Evolutionary conservation across 2,329 filamentous ascomycete genomes (phyloP), one percentile per base, ranked within the genome.

Genomic region (Aspergillus sclerotialis): DNA sequence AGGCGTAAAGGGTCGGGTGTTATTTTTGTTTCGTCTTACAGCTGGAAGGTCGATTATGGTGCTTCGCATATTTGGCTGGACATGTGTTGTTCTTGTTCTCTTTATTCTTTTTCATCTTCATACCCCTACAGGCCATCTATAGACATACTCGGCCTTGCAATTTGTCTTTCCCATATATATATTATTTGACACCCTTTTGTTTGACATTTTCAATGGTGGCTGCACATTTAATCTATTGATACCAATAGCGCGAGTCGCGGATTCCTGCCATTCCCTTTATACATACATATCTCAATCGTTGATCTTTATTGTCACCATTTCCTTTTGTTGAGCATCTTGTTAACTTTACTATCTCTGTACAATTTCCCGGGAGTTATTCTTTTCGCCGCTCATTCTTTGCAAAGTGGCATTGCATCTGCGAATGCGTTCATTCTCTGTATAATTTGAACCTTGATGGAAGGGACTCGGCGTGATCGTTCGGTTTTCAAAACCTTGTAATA

Each of bases 91-190:
- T 23, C 36, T 29, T 27, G 27, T 35, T 38, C 29, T 39, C 42
- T 45, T 39, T 40, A 41, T 47, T 46, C 44, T 30, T 42, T 51
- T 44, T 52, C 39, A 36, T 48, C 43, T 52, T 58, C 58, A 62
- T 63, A 62, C 58, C 57, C 57, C 52, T 42, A 50, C 39, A 58
- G 52, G 58, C 52, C 51, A 49, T 58, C 46, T 43, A 58, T 58
- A 61, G 54, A 60, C 53, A 46, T 46, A 51, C 45, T 40, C 43
- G 55, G 53, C 52, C 53, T 59, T 44, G 53, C 52, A 55, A 47
- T 38, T 39, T 52, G 41, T 49, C 51, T 46, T 48, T 44, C 42
- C 43, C 46, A 45, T 42, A 39, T 39, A 33, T 45, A 36, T 37
- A 44, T 40, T 47, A 28, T 42, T 42, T 41, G 44, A 40, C n/a